A percentile compares a stretch with the other conserved stretches of the same genome.
phyloP scores from a whole-genome alignment of 176 grass and related monocot species.

The Zoysia pacifica region DNA sequence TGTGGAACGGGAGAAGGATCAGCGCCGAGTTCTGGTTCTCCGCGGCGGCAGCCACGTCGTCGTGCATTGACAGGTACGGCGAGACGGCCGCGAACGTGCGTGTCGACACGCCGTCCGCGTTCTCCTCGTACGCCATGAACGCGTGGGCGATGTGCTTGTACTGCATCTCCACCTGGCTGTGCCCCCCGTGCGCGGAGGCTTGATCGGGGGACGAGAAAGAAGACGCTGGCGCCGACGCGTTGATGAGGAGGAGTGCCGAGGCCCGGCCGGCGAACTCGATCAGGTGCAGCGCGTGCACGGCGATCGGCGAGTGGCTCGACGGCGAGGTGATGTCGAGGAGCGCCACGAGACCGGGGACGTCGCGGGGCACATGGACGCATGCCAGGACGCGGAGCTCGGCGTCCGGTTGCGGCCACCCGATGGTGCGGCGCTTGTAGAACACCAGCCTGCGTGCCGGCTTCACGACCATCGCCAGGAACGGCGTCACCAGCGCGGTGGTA shows the following conservation, averaged over 20 bases:
- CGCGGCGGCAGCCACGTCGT: constrained; percentile 60
- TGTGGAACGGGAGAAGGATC: constrained; percentile 86
- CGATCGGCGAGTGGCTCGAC: constrained; percentile 45
- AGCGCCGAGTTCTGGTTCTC: constrained; percentile 65
- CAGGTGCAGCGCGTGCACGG: constrained; percentile 64
- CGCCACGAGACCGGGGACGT: constrained; percentile 51
- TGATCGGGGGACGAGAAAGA: background rate
- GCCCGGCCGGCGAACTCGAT: constrained; percentile 65
- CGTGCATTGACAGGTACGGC: constrained; percentile 63
- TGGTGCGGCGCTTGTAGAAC: constrained; percentile 69
- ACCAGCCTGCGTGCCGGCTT: constrained; percentile 59
- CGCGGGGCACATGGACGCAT: constrained; percentile 62
- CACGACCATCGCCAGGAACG: constrained; percentile 48
- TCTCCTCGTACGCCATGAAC: constrained; percentile 66
- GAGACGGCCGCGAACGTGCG: constrained; percentile 58
- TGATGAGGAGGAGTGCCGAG: constrained; percentile 59
- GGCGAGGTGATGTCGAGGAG: constrained; percentile 56
- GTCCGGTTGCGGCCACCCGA: constrained; percentile 62
- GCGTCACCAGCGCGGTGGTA: constrained; percentile 57
- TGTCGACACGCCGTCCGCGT: constrained; percentile 35
- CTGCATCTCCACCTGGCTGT: constrained; percentile 50
- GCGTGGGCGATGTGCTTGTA: constrained; percentile 62
- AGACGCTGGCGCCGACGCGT: constrained; percentile 29
- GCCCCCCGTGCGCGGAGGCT: constrained; percentile 6
- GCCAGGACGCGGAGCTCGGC: constrained; percentile 55